A percentile compares a stretch with the other conserved stretches of the same genome.
Conservation (phyloP, 345 rosid species). For the Citrus sp. region DNA sequence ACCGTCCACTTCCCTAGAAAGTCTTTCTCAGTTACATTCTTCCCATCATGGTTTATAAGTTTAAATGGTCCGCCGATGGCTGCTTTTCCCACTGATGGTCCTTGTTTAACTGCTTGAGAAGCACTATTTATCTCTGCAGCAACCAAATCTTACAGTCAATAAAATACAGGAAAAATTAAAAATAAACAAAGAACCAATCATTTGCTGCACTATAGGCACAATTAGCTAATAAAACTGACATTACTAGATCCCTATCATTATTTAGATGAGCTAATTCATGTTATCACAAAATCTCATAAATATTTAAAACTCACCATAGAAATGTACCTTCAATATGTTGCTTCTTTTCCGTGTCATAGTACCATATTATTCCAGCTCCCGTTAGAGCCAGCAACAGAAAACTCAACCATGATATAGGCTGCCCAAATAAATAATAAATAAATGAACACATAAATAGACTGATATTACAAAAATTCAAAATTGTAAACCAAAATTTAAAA, state of each 20-base stretch:
- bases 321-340: conserved; percentile 91
- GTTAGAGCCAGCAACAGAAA: conserved; percentile 70
- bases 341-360: conserved; percentile 77
- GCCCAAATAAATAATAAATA: conserved; percentile 7
- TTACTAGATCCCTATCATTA: not conserved
- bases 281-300: not conserved
- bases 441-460: not conserved
- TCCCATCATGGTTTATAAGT: conserved; percentile 83
- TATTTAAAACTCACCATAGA: conserved; percentile 72
- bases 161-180: not conserved
- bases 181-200: not conserved
- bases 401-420: conserved; percentile 97
- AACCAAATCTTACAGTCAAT: conserved; percentile 6
- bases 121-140: conserved; percentile 63
- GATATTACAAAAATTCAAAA: not conserved
- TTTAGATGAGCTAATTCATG: not conserved
- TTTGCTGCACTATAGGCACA: not conserved
- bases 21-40: conserved; percentile 72
- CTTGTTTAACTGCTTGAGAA: conserved; percentile 79
- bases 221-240: not conserved
- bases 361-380: conserved; percentile 71
- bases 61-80: conserved; percentile 94
- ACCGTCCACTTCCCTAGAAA: conserved; percentile 86
- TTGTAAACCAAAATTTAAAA: not conserved
- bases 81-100: conserved; percentile 92